A percentile compares a stretch with the other conserved stretches of the same genome.
phyloP scores from a whole-genome alignment of 345 rosid genomes.

The Euphorbia pulcherrima region DNA sequence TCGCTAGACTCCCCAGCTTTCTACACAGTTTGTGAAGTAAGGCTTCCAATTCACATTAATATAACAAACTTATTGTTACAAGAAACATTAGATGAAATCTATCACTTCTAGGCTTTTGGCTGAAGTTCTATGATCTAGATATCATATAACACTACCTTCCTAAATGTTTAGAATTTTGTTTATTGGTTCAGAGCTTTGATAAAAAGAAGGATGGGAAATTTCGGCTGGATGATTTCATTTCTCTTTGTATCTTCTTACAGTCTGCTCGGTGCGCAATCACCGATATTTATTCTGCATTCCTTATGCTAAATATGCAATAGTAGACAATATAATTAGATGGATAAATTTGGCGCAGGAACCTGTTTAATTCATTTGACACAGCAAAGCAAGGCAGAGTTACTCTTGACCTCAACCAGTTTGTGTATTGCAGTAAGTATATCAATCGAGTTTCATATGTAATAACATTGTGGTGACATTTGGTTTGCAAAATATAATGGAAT shows the following conservation, averaged over 20 bases:
- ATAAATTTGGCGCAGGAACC: constrained; percentile 39
- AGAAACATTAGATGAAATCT: neutral
- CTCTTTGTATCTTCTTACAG: constrained; percentile 64
- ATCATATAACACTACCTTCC: neutral
- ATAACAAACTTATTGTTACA: neutral
- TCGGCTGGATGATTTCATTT: constrained; percentile 64
- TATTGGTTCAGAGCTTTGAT: constrained; percentile 53
- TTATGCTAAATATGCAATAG: neutral
- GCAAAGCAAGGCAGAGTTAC: constrained; percentile 65
- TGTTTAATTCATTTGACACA: constrained; percentile 63
- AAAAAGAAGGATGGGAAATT: constrained; percentile 52
- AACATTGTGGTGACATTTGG: too few relatives aligned
- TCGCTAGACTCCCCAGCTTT: constrained; percentile 61
- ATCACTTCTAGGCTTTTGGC: neutral
- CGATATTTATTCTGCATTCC: neutral
- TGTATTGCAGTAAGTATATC: constrained; percentile 56
- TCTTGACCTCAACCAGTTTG: constrained; percentile 64
- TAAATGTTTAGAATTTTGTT: neutral
- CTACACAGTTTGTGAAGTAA: constrained; percentile 66
- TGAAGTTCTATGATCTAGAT: neutral
- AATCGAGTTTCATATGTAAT: too few relatives aligned
- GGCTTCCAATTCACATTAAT: neutral
- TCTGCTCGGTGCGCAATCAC: constrained; percentile 48
- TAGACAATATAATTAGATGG: neutral
- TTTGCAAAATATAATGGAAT: too few relatives aligned